Conservation (phyloP, 208 protist genomes). For the Histomonas meleagridis region DNA sequence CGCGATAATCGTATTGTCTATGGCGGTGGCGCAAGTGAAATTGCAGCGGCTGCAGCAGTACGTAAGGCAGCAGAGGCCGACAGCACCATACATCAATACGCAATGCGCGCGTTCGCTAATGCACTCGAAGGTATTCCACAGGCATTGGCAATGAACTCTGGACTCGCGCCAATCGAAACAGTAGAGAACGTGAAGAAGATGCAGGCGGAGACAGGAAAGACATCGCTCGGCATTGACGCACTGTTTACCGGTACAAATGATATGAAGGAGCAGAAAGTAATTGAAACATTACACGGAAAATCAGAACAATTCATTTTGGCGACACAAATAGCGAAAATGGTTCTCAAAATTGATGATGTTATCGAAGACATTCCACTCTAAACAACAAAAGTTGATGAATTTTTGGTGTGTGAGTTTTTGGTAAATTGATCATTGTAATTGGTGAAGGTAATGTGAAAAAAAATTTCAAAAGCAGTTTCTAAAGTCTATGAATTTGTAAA, state of each 20-base stretch:
- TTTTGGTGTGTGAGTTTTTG: too few species aligned
- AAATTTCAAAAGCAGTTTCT: too few species aligned
- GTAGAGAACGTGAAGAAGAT: conserved; percentile 78
- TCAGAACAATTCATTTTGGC: conserved; percentile 94
- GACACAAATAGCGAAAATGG: conserved; percentile 99
- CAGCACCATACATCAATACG: conserved; percentile 84
- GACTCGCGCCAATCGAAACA: conserved; percentile 81
- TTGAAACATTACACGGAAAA: conserved; percentile 95
- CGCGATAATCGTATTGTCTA: conserved; percentile 96
- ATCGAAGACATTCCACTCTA: conserved; percentile 54
- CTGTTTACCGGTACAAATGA: conserved; percentile 65
- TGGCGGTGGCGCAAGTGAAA: conserved; percentile 96
- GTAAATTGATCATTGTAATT: too few species aligned
- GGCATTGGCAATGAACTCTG: conserved; percentile 93
- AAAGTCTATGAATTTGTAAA: too few species aligned
- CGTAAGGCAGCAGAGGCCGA: conserved; percentile 44
- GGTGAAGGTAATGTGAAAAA: too few species aligned
- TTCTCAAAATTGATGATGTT: conserved; percentile 99
- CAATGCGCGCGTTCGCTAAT: conserved; percentile 94
- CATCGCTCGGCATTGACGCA: conserved; percentile 91
- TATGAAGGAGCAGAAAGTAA: conserved; percentile 52
- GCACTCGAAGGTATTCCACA: conserved; percentile 95
- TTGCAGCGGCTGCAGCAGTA: conserved; percentile 73
- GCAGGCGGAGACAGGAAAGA: conserved; percentile 80
- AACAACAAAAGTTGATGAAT: too few species aligned